Conservation (phyloP, 352 stramenopile genomes). For the Phytophthora sp. region DNA sequence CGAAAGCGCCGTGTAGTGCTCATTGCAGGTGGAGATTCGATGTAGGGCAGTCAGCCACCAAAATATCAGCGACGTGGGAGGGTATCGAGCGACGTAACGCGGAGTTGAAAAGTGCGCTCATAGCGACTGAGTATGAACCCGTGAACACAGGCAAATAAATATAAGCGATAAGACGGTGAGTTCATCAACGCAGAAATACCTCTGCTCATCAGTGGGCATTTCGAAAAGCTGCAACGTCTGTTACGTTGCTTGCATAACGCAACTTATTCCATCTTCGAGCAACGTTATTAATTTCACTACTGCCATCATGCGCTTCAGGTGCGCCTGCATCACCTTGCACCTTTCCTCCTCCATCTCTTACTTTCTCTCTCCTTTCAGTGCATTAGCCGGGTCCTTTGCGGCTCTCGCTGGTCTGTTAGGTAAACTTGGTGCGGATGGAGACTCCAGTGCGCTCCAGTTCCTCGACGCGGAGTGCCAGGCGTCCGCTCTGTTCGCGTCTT, state of each 20-base stretch:
- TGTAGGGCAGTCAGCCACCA: conserved; percentile 10
- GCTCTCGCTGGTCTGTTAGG: conserved; percentile 60
- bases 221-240: no score
- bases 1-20: conserved; percentile 32
- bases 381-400: conserved; percentile 61
- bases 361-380: conserved; percentile 31
- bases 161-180: conserved; percentile 28
- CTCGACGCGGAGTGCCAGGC: conserved; percentile 32
- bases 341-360: not conserved
- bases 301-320: conserved; percentile 23
- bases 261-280: not conserved
- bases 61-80: not conserved
- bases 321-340: not conserved
- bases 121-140: not conserved
- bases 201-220: not conserved
- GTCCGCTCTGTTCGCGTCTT: conserved; percentile 20
- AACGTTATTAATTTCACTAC: conserved; percentile 6
- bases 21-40: conserved; percentile 5
- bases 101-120: conserved; percentile 12
- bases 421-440: conserved; percentile 58
- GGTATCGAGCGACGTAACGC: conserved; percentile 3
- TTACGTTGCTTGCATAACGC: not conserved
- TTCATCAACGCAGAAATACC: conserved; percentile 25
- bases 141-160: conserved; percentile 14
- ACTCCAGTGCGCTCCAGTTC: conserved; percentile 35